Percentiles rank a stretch among this genome's conserved stretches.
These are phyloP conservation scores for Sclerospora graminicola DNA, from an alignment of 352 stramenopile species.

Conservation along the genomic window DNA sequence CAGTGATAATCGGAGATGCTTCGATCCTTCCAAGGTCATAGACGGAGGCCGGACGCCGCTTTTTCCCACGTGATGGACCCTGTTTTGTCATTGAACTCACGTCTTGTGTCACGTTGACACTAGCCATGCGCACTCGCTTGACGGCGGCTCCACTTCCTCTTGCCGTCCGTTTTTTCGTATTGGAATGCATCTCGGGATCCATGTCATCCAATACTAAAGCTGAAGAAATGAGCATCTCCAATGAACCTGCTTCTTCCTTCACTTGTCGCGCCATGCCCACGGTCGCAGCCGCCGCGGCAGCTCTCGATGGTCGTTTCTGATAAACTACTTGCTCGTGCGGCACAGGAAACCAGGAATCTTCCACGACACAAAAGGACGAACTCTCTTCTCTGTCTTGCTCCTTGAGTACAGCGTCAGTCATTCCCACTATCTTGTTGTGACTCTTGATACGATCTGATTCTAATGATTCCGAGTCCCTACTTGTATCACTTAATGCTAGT, in stretches of 20 bases:
- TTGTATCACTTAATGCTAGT: background rate
- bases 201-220: background rate
- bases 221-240: slow-evolving; percentile 5
- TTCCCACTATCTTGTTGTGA: too few species aligned
- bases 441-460: too few species aligned
- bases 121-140: slow-evolving; percentile 2
- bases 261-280: slow-evolving; percentile 8
- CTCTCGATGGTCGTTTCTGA: slow-evolving; percentile 7
- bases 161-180: slow-evolving; percentile 9
- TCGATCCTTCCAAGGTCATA: slow-evolving; percentile 6
- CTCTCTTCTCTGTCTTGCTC: too few species aligned
- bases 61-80: slow-evolving; percentile 9
- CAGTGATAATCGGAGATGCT: slow-evolving; percentile 16
- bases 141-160: background rate
- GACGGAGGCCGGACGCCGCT: slow-evolving; percentile 9
- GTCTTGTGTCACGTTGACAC: slow-evolving; percentile 2
- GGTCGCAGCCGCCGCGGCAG: slow-evolving; percentile 11
- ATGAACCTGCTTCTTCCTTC: slow-evolving; percentile 2
- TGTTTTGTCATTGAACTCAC: background rate
- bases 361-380: too few species aligned
- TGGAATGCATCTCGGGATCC: background rate
- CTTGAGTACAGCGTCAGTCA: too few species aligned
- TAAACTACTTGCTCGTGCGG: background rate
- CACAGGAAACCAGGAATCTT: too few species aligned
- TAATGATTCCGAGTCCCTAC: background rate